These are phyloP conservation scores for Zancudomyces culisetae DNA, from an alignment of 371 early-diverging fungal genomes.

Conservation along the genomic window DNA sequence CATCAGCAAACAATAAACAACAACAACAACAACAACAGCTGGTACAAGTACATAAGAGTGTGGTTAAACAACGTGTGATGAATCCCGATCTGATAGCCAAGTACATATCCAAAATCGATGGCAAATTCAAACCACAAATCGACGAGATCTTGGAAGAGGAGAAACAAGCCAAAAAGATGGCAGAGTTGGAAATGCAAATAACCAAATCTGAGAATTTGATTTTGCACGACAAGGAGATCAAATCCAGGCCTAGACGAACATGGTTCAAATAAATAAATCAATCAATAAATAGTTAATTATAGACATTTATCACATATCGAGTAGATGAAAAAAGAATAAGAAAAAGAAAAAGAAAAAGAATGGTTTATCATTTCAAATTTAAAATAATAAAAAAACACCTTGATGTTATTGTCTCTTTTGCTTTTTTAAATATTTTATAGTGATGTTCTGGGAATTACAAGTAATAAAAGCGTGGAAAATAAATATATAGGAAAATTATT, in stretches of 20 bases:
- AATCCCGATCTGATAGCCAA: constrained; percentile 50
- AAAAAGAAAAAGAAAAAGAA: too few species aligned
- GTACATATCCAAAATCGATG: constrained; percentile 40
- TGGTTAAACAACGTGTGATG: constrained; percentile 75
- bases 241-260: constrained; percentile 69
- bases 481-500: neutral
- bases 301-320: too few species aligned
- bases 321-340: too few species aligned
- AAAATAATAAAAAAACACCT: too few species aligned
- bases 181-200: constrained; percentile 75
- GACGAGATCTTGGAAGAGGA: constrained; percentile 66
- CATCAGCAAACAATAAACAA: constrained; percentile 24
- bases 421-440: too few species aligned
- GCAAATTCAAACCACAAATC: too few species aligned
- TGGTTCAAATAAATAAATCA: too few species aligned
- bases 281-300: too few species aligned
- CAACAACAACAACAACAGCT: constrained; percentile 1
- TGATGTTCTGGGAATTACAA: too few species aligned
- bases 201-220: constrained; percentile 69
- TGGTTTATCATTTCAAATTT: too few species aligned
- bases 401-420: too few species aligned
- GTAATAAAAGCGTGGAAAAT: neutral
- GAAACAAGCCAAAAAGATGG: constrained; percentile 49
- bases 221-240: constrained; percentile 67
- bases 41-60: neutral